A percentile compares a stretch with the other conserved stretches of the same genome.
Evolutionary conservation across 768 basidiomycete genomes (phyloP).

Genomic region (Pleurotus platypus): DNA sequence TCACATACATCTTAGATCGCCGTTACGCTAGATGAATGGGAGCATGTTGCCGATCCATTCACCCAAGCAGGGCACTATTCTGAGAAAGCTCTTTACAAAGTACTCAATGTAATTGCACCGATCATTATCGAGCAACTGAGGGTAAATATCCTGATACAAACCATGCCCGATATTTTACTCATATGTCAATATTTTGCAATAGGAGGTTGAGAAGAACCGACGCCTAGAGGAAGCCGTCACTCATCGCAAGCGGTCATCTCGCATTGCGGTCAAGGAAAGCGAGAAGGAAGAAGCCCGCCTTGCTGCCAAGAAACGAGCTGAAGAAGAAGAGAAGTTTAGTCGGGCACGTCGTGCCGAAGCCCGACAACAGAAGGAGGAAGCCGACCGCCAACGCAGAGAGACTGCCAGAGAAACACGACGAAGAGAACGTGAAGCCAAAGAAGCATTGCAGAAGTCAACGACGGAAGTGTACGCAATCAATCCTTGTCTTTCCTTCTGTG

Average conservation of each 20-base stretch:
- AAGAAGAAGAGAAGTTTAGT: slow-evolving; percentile 65
- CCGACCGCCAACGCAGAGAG: slow-evolving; percentile 51
- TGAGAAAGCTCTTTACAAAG: slow-evolving; percentile 76
- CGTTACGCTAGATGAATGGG: slow-evolving; percentile 82
- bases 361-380: slow-evolving; percentile 55
- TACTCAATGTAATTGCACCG: slow-evolving; percentile 69
- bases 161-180: slow-evolving; percentile 7
- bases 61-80: slow-evolving; percentile 72
- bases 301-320: slow-evolving; percentile 54
- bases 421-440: slow-evolving; percentile 45
- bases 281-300: slow-evolving; percentile 73
- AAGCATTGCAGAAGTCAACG: slow-evolving; percentile 25
- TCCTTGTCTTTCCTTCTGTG: background rate
- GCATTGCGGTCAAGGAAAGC: slow-evolving; percentile 77
- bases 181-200: background rate
- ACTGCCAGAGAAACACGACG: slow-evolving; percentile 53
- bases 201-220: slow-evolving; percentile 64
- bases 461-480: slow-evolving; percentile 17
- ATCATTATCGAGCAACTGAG: slow-evolving; percentile 62
- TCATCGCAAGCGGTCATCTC: slow-evolving; percentile 88
- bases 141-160: slow-evolving; percentile 33
- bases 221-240: slow-evolving; percentile 71
- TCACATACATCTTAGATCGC: slow-evolving; percentile 55
- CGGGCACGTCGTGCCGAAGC: slow-evolving; percentile 58
- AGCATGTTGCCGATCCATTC: slow-evolving; percentile 71